Evolutionary conservation across 169 alveolate species (phyloP).

Genomic region (Plasmodium billcollinsi): DNA sequence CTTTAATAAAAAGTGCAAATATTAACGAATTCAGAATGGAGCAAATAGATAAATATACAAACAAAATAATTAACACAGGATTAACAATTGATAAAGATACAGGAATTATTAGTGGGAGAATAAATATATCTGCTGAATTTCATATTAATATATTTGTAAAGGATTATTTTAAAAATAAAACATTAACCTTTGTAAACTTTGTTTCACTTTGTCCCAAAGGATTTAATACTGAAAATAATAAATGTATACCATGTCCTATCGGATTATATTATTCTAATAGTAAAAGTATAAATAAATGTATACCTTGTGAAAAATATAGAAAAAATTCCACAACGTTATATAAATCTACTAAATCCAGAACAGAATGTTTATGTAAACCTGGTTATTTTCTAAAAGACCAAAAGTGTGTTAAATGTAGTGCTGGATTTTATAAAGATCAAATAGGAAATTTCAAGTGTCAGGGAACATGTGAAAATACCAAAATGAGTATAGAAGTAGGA

Average conservation of each 20-base stretch:
- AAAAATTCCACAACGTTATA: slow-evolving; percentile 76
- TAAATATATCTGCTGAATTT: slow-evolving; percentile 15
- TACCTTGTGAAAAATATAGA: slow-evolving; percentile 76
- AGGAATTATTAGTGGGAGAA: slow-evolving; percentile 39
- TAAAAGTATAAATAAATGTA: slow-evolving; percentile 15
- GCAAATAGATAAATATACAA: slow-evolving; percentile 9
- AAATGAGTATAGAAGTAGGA: slow-evolving; percentile 46
- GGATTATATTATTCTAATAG: slow-evolving; percentile 78
- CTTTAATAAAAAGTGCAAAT: slow-evolving; percentile 47
- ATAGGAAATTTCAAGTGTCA: slow-evolving; percentile 67
- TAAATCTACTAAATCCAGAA: slow-evolving; percentile 80
- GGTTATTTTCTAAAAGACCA: slow-evolving; percentile 75
- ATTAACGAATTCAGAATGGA: slow-evolving; percentile 30
- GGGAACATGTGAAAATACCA: slow-evolving; percentile 44
- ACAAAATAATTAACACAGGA: slow-evolving; percentile 12
- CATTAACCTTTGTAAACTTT: slow-evolving; percentile 14
- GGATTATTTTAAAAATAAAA: slow-evolving; percentile 52
- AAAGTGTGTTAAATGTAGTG: slow-evolving; percentile 47
- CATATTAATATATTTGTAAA: slow-evolving; percentile 38
- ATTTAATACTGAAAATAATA: slow-evolving; percentile 58
- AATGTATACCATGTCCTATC: slow-evolving; percentile 84
- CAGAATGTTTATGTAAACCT: slow-evolving; percentile 84
- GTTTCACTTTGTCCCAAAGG: slow-evolving; percentile 85
- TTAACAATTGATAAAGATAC: not conserved
- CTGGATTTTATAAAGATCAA: slow-evolving; percentile 78